Base-by-base conservation (phyloP, 2,329 filamentous ascomycete genomes). In the Didymella pomorum region DNA sequence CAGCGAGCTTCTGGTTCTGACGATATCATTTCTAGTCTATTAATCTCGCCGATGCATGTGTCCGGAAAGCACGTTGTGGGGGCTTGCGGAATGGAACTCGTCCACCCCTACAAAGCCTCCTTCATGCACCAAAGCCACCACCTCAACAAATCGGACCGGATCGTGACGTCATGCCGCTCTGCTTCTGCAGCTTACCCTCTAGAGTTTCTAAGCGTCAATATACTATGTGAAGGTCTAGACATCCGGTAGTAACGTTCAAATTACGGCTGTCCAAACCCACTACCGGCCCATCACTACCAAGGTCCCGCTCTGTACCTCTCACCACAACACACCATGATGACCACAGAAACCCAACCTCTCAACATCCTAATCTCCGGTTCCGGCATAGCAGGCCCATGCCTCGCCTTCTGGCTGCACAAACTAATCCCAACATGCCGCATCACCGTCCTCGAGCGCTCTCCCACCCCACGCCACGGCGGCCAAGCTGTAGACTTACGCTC, bases 401-500 rank as follows among this genome's bases (percentile, higher is more conserved):
- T 85, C 14, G 84, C 83, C 28, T 83, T 79, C 71, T 85, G 81
- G 80, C 79, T 87, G 14, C 72, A 81, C 1, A 73, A 73, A 48
- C 58, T 71, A 14, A 63, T 68, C 63, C 68, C 66, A 29, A 51
- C 52, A 7, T 70, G 74, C 20, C 48, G 70, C 21, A 71, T 79
- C 25, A 79, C 78, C 1, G 64, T 83, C 26, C 61, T 82, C 33
- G 80, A 83, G 54, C 76, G 80, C 6, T 75, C 69, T 10, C 70
- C 77, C 1, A 58, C 51, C 10, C 68, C 85, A 0, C 79, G 84
- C 3, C 71, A 78, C 0, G 76, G 76, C 0, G 85, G 85, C 0
- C 79, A 82, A 3, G 83, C 86, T 47, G 71, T 87, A 26, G 86
- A 88, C 65, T 73, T 87, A 2, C 80, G 83, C 3, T 81, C 78